Evolutionary conservation across 176 grass and related monocot species (phyloP).

Genomic region (Pharus latifolius): DNA sequence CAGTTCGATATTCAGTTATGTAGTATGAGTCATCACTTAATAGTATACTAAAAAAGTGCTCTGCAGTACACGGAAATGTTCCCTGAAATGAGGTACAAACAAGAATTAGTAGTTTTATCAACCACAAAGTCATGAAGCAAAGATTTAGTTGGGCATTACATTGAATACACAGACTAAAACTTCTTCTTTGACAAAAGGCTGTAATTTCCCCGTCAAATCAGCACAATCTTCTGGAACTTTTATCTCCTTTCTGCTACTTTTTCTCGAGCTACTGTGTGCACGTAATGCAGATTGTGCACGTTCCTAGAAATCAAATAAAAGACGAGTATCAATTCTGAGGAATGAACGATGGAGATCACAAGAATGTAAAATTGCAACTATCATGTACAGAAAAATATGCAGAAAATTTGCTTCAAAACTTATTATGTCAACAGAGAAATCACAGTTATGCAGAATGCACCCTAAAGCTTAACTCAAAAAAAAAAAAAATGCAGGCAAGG

Average conservation of each 20-base stretch:
- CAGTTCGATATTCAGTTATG: constrained; percentile 65
- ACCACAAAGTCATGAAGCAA: constrained; percentile 2
- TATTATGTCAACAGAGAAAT: constrained; percentile 29
- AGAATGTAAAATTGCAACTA: background rate
- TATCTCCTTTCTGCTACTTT: constrained; percentile 39
- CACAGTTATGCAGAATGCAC: constrained; percentile 4
- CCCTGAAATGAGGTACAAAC: constrained; percentile 48
- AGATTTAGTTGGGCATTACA: constrained; percentile 29
- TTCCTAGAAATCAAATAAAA: constrained; percentile 49
- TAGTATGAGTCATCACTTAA: constrained; percentile 75
- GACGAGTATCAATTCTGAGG: background rate
- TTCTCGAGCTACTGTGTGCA: constrained; percentile 74
- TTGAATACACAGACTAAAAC: constrained; percentile 77
- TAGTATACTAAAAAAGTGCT: constrained; percentile 59
- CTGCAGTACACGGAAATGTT: constrained; percentile 79
- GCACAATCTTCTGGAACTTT: constrained; percentile 64
- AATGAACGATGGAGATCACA: background rate
- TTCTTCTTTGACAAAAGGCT: constrained; percentile 95
- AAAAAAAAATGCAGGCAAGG: background rate
- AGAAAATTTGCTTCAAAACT: background rate
- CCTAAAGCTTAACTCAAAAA: background rate
- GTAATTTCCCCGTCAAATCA: constrained; percentile 45
- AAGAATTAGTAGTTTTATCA: background rate
- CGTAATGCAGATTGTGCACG: constrained; percentile 77
- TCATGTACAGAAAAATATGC: background rate